Conservation (phyloP, 352 stramenopile genomes). For the Pythium pyrilobum region DNA sequence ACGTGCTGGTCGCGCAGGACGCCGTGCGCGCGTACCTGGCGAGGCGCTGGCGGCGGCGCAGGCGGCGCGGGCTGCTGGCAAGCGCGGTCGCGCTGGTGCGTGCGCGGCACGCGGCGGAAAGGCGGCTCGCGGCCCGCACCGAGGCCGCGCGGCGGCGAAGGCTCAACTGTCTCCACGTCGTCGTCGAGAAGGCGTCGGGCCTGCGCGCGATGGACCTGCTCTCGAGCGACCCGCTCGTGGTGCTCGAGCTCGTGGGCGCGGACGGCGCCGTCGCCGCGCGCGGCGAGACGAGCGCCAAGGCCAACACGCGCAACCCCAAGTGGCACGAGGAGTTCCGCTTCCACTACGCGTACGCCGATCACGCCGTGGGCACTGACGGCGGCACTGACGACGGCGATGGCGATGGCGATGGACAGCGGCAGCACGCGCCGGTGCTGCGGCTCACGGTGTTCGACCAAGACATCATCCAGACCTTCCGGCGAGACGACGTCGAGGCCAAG, state of each 20-base stretch:
- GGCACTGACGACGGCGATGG: neutral
- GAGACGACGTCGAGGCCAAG: constrained; percentile 4
- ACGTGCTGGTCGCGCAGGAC: constrained; percentile 67
- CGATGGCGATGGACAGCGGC: neutral
- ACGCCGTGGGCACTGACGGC: constrained; percentile 7
- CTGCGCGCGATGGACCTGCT: constrained; percentile 49
- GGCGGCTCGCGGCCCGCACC: constrained; percentile 17
- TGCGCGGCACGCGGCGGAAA: constrained; percentile 22
- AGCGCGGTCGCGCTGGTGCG: constrained; percentile 23
- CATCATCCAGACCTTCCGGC: constrained; percentile 13
- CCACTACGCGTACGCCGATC: constrained; percentile 33
- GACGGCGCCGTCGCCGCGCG: constrained; percentile 27
- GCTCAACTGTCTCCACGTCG: constrained; percentile 58
- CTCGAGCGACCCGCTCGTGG: constrained; percentile 62
- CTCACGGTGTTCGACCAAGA: constrained; percentile 40
- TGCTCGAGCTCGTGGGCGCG: constrained; percentile 24
- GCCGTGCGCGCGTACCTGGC: constrained; percentile 35
- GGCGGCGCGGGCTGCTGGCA: constrained; percentile 27
- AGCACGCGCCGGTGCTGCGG: neutral
- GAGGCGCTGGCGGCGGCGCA: constrained; percentile 17
- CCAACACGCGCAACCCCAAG: constrained; percentile 46
- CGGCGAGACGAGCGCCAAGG: constrained; percentile 43
- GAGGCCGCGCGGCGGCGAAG: constrained; percentile 24
- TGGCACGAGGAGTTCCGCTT: constrained; percentile 77
- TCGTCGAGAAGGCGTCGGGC: constrained; percentile 41